Conservation (phyloP, 805 yeast genomes). For the Zygotorulaspora chibaensis region DNA sequence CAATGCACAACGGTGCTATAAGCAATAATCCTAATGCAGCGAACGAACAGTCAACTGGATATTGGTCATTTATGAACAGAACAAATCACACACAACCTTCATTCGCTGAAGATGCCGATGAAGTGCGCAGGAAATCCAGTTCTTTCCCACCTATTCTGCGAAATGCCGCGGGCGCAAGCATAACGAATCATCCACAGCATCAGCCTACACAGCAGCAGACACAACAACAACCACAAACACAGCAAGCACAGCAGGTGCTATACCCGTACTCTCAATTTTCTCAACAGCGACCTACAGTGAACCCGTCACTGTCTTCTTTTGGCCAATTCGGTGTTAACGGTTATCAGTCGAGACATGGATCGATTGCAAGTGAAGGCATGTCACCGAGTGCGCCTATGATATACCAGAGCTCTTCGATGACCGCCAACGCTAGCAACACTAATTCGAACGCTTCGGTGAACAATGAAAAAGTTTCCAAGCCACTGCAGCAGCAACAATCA, state of each 20-base stretch:
- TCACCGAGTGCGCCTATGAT: constrained; percentile 27
- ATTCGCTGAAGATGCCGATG: constrained; percentile 17
- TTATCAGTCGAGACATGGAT: constrained; percentile 30
- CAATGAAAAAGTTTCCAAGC: neutral
- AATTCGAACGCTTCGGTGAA: neutral
- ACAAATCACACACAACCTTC: neutral
- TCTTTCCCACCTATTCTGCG: constrained; percentile 29
- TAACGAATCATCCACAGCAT: constrained; percentile 13
- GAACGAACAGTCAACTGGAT: constrained; percentile 6
- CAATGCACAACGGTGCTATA: constrained; percentile 1
- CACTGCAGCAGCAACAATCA: neutral
- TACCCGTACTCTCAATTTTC: constrained; percentile 29
- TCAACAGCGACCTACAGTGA: constrained; percentile 17
- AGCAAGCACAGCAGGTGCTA: constrained; percentile 16
- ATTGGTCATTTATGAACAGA: constrained; percentile 22
- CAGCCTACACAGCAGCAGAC: constrained; percentile 12
- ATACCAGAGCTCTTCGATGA: constrained; percentile 8
- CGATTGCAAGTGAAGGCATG: constrained; percentile 30
- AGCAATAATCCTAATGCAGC: constrained; percentile 1
- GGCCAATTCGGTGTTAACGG: constrained; percentile 26
- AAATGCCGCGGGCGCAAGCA: constrained; percentile 19
- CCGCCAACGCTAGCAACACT: neutral
- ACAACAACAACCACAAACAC: constrained; percentile 24
- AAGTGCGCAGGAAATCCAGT: constrained; percentile 24
- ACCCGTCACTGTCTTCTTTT: constrained; percentile 18